Conservation (phyloP, 2,329 filamentous ascomycete genomes). For the Hawksworthiomyces lignivorus region DNA sequence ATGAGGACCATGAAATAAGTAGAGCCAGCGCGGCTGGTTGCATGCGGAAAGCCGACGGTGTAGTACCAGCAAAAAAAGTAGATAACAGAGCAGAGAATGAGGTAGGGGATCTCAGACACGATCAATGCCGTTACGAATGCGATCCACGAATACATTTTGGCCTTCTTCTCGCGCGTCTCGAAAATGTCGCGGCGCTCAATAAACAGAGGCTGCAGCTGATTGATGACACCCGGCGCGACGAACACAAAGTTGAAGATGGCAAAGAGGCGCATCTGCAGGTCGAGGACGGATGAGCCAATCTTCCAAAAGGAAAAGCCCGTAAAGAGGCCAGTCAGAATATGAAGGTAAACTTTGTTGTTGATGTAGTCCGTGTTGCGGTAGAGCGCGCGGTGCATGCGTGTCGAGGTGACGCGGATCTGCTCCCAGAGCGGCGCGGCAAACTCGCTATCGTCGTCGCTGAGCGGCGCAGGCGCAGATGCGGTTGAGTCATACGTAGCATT, state of each 20-base stretch:
- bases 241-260: conserved; percentile 62
- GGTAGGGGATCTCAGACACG: conserved; percentile 58
- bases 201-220: conserved; percentile 65
- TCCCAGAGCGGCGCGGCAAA: conserved; percentile 60
- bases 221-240: conserved; percentile 57
- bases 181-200: conserved; percentile 60
- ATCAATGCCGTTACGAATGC: conserved; percentile 61
- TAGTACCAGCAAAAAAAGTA: conserved; percentile 44
- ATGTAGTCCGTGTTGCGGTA: conserved; percentile 70
- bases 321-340: conserved; percentile 47
- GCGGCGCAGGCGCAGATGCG: no score
- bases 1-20: conserved; percentile 48
- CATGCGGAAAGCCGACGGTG: conserved; percentile 33
- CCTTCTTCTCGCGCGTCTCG: conserved; percentile 60
- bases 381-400: conserved; percentile 62
- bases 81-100: conserved; percentile 49
- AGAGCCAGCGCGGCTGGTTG: conserved; percentile 46
- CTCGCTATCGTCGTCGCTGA: conserved; percentile 37
- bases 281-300: conserved; percentile 46
- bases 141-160: conserved; percentile 62
- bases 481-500: no score
- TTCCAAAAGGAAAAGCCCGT: conserved; percentile 57
- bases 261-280: conserved; percentile 62
- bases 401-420: conserved; percentile 54
- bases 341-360: conserved; percentile 55